phyloP scores from a whole-genome alignment of 495 filamentous ascomycete species.

The Penicillium paxilli region DNA sequence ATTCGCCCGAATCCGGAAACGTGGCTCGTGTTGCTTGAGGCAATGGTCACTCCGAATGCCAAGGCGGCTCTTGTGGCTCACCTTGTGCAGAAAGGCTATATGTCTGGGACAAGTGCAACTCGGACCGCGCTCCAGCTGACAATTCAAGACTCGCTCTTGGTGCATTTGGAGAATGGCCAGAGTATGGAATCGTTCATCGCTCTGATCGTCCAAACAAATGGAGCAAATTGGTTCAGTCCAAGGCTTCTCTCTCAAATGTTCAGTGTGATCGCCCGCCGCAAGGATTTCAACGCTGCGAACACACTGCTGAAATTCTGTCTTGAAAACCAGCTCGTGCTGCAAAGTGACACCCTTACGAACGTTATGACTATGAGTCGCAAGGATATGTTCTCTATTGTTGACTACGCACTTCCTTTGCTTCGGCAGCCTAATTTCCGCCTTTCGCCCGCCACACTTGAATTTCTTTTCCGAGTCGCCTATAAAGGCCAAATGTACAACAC shows the following conservation, averaged over 20 bases:
- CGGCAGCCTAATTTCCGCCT: conserved; percentile 12
- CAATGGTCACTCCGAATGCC: conserved; percentile 29
- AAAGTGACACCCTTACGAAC: conserved; percentile 16
- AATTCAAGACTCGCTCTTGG: conserved; percentile 30
- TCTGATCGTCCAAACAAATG: conserved; percentile 27
- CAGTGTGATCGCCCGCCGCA: conserved; percentile 19
- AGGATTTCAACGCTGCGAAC: conserved; percentile 24
- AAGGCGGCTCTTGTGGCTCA: conserved; percentile 31
- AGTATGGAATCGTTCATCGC: conserved; percentile 36
- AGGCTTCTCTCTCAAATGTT: conserved; percentile 40
- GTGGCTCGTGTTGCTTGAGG: conserved; percentile 43
- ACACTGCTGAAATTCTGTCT: conserved; percentile 30
- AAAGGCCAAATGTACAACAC: conserved; percentile 38
- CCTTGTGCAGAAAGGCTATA: conserved; percentile 35
- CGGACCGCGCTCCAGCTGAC: conserved; percentile 31
- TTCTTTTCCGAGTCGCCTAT: conserved; percentile 44
- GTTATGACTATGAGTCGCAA: conserved; percentile 22
- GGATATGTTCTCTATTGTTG: conserved; percentile 23
- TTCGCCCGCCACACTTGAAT: conserved; percentile 18
- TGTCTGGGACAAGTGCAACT: conserved; percentile 21
- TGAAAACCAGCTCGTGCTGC: conserved; percentile 20
- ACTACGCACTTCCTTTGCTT: conserved; percentile 20
- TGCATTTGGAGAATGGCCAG: conserved; percentile 35
- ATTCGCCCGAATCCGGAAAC: conserved; percentile 44
- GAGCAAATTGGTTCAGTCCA: conserved; percentile 33